These are phyloP conservation scores for Ophiocordyceps robertsii DNA, from an alignment of 2,329 filamentous ascomycete species.

Conservation along the genomic window DNA sequence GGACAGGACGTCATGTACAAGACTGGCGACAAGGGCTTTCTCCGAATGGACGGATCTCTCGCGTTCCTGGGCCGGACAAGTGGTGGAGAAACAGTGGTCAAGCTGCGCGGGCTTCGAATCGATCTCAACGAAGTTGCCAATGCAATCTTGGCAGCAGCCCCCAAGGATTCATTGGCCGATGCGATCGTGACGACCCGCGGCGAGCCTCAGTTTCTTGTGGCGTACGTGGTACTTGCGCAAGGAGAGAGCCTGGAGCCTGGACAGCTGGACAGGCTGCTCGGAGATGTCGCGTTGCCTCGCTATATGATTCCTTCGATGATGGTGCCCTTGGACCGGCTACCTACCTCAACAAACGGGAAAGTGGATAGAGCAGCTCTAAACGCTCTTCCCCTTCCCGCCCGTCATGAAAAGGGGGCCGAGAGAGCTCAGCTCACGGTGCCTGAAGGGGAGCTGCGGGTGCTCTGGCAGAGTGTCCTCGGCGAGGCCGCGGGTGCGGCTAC, in stretches of 20 bases:
- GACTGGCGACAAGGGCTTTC: constrained; percentile 25
- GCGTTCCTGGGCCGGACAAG: constrained; percentile 20
- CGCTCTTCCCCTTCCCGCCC: neutral
- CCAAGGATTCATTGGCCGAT: constrained; percentile 6
- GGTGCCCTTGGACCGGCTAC: constrained; percentile 1
- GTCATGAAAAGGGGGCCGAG: neutral
- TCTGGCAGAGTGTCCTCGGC: constrained; percentile 7
- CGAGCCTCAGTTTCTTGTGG: constrained; percentile 11
- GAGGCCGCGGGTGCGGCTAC: neutral
- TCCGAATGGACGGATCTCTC: constrained; percentile 19
- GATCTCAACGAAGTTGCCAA: constrained; percentile 28
- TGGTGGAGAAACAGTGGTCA: constrained; percentile 28
- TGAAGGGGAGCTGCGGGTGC: constrained; percentile 2
- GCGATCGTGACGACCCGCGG: constrained; percentile 11
- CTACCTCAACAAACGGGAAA: constrained; percentile 1
- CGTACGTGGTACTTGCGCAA: constrained; percentile 9
- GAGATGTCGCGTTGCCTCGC: neutral
- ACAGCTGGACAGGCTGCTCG: neutral
- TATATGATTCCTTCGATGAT: constrained; percentile 2
- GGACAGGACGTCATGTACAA: constrained; percentile 18
- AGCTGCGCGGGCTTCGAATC: constrained; percentile 29
- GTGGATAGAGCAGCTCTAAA: neutral
- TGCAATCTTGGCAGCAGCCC: constrained; percentile 8
- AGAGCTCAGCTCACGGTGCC: neutral
- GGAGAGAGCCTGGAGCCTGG: neutral